These are phyloP conservation scores for Talaromyces funiculosus DNA, from an alignment of 2,329 filamentous ascomycete species.

Conservation along the genomic window DNA sequence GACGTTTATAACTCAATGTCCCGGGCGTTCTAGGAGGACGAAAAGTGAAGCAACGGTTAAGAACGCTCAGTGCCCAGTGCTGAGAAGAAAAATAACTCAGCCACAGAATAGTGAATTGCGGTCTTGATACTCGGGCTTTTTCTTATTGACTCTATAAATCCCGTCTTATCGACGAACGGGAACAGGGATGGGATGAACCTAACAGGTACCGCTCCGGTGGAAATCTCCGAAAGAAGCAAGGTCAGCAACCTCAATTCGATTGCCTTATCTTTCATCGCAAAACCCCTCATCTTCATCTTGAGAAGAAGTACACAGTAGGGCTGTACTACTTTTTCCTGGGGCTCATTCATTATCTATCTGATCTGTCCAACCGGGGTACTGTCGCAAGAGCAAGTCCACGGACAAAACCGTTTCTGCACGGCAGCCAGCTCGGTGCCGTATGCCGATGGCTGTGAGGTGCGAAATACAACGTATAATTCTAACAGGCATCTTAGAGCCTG, in stretches of 20 bases:
- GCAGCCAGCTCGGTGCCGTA: not conserved
- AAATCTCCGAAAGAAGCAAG: not conserved
- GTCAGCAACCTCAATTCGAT: not conserved
- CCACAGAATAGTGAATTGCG: not conserved
- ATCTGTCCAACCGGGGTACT: not conserved
- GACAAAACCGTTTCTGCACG: not conserved
- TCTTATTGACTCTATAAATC: not conserved
- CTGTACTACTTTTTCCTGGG: no score
- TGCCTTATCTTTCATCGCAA: not conserved
- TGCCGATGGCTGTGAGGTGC: not conserved
- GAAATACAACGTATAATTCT: no score
- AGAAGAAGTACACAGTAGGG: not conserved
- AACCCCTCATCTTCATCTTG: not conserved
- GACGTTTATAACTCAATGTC: not conserved
- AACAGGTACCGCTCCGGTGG: not conserved
- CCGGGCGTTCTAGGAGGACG: not conserved
- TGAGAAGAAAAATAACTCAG: not conserved
- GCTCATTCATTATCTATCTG: not conserved
- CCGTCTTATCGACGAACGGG: not conserved
- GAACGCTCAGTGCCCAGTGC: not conserved
- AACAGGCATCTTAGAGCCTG: not conserved
- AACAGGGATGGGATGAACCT: not conserved
- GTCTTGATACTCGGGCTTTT: not conserved
- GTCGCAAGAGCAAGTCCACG: not conserved
- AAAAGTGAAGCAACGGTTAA: not conserved